A percentile compares a stretch with the other conserved stretches of the same genome.
phyloP scores from a whole-genome alignment of 2,329 filamentous ascomycete species.

The Aspergillus eucalypticola region DNA sequence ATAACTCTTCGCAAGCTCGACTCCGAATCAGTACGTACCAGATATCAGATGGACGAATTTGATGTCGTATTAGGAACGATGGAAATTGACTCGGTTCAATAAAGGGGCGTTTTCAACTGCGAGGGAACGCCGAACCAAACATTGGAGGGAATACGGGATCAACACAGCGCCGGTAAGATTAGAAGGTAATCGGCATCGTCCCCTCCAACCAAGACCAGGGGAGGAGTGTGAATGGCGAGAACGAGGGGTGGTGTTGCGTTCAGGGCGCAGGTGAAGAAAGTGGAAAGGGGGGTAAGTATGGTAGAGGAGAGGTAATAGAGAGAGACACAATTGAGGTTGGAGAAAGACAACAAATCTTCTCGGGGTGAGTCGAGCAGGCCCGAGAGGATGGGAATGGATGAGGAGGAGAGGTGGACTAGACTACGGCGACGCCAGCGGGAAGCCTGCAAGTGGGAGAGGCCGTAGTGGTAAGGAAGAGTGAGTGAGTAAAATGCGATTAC shows the following conservation, averaged over 20 bases:
- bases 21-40: conserved; percentile 9
- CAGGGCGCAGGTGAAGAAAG: conserved; percentile 12
- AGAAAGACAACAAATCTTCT: conserved; percentile 5
- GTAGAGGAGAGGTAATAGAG: conserved; percentile 18
- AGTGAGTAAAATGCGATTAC: conserved; percentile 9
- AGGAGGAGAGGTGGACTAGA: conserved; percentile 7
- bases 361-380: conserved; percentile 10
- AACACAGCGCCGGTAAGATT: conserved; percentile 13
- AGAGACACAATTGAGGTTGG: conserved; percentile 1
- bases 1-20: not conserved
- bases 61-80: not conserved
- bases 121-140: conserved; percentile 8
- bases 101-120: conserved; percentile 6
- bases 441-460: conserved; percentile 2
- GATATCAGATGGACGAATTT: not conserved
- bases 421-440: conserved; percentile 3
- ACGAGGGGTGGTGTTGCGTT: not conserved
- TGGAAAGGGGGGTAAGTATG: conserved; percentile 15
- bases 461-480: conserved; percentile 5
- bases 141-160: conserved; percentile 10
- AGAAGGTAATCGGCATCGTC: conserved; percentile 18
- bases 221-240: conserved; percentile 24
- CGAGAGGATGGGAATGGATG: conserved; percentile 13
- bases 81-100: not conserved
- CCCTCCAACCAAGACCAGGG: conserved; percentile 5